A percentile compares a stretch with the other conserved stretches of the same genome.
Conservation (phyloP, 2,329 filamentous ascomycete species). For the Cordyceps farinosa region DNA sequence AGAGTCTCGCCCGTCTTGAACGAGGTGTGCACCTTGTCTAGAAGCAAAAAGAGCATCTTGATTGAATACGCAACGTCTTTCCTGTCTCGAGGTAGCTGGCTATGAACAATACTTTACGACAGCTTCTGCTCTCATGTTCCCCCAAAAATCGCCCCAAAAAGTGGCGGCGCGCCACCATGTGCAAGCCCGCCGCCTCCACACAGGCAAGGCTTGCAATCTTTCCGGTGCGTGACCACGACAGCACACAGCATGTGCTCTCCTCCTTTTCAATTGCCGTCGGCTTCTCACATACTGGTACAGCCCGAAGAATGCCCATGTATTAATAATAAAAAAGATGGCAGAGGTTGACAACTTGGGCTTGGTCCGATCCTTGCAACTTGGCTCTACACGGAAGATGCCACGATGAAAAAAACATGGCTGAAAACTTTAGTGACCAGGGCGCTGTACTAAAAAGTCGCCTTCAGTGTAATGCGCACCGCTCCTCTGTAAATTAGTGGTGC, state of each 20-base stretch:
- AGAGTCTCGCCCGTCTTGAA: not conserved
- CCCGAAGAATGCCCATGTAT: not conserved
- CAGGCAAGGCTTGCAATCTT: not conserved
- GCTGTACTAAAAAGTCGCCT: no score
- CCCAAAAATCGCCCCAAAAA: not conserved
- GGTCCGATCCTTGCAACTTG: not conserved
- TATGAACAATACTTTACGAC: no score
- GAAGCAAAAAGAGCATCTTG: no score
- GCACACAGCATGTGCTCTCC: not conserved
- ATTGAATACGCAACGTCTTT: no score
- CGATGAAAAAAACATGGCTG: not conserved
- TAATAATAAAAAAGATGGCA: not conserved
- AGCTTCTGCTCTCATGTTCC: not conserved
- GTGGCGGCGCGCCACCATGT: conserved; percentile 8
- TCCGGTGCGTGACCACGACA: not conserved
- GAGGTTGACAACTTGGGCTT: not conserved
- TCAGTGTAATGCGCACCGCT: not conserved
- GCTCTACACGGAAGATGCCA: not conserved
- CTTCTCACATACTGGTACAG: not conserved
- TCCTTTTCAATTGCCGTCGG: conserved; percentile 11
- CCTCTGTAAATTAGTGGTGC: conserved; percentile 6
- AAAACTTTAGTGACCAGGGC: no score
- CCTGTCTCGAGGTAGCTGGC: no score
- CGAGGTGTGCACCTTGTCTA: no score
- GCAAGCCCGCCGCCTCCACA: conserved; percentile 2